Evolutionary conservation across 2,329 filamentous ascomycete genomes (phyloP).

Genomic region (Pezicula neosporulosa): DNA sequence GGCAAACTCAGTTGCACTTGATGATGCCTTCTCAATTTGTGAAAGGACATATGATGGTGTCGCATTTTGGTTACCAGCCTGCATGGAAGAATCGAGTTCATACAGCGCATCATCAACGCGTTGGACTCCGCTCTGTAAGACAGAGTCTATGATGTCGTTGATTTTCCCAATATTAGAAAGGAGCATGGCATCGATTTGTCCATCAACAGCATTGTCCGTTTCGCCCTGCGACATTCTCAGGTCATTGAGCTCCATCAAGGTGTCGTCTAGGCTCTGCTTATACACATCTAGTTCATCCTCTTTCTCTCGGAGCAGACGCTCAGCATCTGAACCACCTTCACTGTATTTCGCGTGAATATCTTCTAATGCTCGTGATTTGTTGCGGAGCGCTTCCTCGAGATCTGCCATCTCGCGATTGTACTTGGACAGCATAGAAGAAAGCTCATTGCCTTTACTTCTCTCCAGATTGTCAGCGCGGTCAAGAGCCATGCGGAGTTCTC

Average conservation of each 20-base stretch:
- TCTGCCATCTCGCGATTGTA: slow-evolving; percentile 98
- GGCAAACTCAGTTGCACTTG: slow-evolving; percentile 93
- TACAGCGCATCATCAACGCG: slow-evolving; percentile 96
- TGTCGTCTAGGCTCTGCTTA: slow-evolving; percentile 97
- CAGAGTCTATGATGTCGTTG: slow-evolving; percentile 95
- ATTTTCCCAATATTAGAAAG: slow-evolving; percentile 87
- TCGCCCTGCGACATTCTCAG: slow-evolving; percentile 72
- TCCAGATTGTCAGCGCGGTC: slow-evolving; percentile 92
- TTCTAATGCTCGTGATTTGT: slow-evolving; percentile 83
- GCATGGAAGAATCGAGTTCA: slow-evolving; percentile 96
- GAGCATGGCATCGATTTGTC: slow-evolving; percentile 86
- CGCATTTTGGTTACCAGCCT: slow-evolving; percentile 97
- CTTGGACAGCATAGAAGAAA: slow-evolving; percentile 90
- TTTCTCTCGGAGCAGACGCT: slow-evolving; percentile 83
- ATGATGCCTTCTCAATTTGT: slow-evolving; percentile 94
- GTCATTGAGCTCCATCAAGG: slow-evolving; percentile 87
- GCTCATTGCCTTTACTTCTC: slow-evolving; percentile 87
- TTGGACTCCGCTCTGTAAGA: slow-evolving; percentile 87
- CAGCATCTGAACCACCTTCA: slow-evolving; percentile 81
- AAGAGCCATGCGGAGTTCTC: slow-evolving; percentile 86
- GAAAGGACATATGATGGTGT: slow-evolving; percentile 93
- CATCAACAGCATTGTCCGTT: slow-evolving; percentile 78
- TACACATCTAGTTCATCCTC: slow-evolving; percentile 98
- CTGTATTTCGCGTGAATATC: slow-evolving; percentile 75
- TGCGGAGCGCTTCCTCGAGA: slow-evolving; percentile 85